phyloP scores from a whole-genome alignment of 2,329 filamentous ascomycete species.

The Ophiocordyceps polyrhachis-furcata region DNA sequence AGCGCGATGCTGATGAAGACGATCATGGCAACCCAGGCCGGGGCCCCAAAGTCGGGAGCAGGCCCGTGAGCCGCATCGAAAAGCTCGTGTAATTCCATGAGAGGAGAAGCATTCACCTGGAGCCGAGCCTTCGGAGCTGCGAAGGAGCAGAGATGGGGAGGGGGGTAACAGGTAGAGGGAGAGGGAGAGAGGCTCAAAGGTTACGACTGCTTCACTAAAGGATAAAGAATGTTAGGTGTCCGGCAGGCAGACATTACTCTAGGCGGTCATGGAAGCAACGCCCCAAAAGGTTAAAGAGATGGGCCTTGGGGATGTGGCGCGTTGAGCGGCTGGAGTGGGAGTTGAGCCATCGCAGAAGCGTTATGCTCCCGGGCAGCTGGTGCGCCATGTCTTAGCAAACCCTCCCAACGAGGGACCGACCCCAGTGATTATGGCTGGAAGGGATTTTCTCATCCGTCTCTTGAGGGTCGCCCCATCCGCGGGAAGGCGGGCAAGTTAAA shows the following conservation, averaged over 20 bases:
- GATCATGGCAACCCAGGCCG: conserved; percentile 3
- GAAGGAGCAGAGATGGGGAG: not conserved
- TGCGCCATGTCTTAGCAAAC: not conserved
- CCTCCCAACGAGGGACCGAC: not conserved
- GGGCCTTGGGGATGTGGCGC: not conserved
- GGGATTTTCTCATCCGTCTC: not conserved
- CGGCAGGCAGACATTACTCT: not conserved
- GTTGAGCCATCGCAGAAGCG: not conserved
- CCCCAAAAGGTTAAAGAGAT: not conserved
- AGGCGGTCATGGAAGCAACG: not conserved
- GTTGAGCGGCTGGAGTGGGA: not conserved
- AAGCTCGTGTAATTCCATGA: not conserved
- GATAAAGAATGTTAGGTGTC: not conserved
- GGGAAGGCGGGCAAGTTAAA: not conserved
- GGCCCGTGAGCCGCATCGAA: not conserved
- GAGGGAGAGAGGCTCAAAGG: not conserved
- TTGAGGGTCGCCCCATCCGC: no score
- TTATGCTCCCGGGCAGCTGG: not conserved
- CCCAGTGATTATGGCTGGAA: not conserved
- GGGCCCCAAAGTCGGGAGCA: not conserved
- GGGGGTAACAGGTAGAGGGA: no score
- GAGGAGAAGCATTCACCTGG: not conserved
- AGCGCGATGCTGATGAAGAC: conserved; percentile 9
- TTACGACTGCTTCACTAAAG: not conserved
- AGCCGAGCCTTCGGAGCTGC: not conserved